A percentile compares a stretch with the other conserved stretches of the same genome.
Conservation (phyloP, 495 filamentous ascomycete genomes). For the Penicillium malachiteum region DNA sequence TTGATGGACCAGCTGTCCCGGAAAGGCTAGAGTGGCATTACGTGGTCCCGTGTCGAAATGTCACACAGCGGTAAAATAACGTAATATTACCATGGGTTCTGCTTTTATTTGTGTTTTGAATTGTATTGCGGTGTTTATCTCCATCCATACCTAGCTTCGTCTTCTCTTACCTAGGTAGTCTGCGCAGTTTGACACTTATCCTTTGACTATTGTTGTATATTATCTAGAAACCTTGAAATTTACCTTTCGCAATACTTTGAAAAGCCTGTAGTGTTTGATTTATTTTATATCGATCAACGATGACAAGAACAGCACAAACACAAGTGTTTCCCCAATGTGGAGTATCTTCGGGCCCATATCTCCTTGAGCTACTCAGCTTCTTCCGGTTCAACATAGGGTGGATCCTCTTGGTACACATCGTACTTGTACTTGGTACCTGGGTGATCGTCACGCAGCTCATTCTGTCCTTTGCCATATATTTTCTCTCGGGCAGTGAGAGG, state of each 20-base stretch:
- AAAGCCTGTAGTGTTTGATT: too few species aligned
- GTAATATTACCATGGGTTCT: constrained; percentile 4
- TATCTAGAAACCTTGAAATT: background rate
- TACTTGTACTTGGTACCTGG: constrained; percentile 56
- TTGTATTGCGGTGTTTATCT: background rate
- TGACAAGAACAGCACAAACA: too few species aligned
- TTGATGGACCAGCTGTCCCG: constrained; percentile 30
- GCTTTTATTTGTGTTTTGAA: background rate
- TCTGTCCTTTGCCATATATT: constrained; percentile 58
- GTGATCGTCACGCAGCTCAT: constrained; percentile 52
- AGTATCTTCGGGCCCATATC: too few species aligned
- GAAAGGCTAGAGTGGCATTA: constrained; percentile 53
- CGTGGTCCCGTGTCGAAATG: constrained; percentile 23
- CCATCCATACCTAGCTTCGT: background rate
- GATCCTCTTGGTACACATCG: constrained; percentile 54
- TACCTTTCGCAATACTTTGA: too few species aligned
- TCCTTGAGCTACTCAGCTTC: background rate
- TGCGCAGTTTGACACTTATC: too few species aligned
- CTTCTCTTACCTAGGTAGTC: too few species aligned
- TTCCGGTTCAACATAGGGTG: constrained; percentile 15
- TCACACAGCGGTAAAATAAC: background rate
- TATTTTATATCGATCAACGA: too few species aligned
- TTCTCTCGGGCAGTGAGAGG: constrained; percentile 58
- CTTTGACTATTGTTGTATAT: background rate
- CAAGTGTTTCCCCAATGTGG: too few species aligned